Base-by-base conservation (phyloP, 192 early-diverging fungal species). In the Backusella sp. region DNA sequence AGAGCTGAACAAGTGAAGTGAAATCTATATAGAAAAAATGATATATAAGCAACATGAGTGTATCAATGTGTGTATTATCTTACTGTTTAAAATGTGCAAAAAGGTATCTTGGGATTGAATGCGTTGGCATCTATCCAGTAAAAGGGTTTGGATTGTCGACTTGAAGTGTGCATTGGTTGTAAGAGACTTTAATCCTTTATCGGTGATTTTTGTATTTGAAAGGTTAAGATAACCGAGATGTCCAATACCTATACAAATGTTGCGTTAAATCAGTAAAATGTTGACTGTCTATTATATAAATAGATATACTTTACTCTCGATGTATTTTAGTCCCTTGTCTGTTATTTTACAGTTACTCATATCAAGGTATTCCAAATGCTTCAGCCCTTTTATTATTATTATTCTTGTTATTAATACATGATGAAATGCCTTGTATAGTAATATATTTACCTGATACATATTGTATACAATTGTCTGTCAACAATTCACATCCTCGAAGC, bases 191-290 rank as follows among this genome's bases (percentile, higher is more conserved):
- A 90, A 44, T 8, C 88, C 89, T 36, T 15, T 62, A 19, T 86
- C 77, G 0, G 89, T 87, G 39, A 90, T 82, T 66, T 90, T 88
- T n/a, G 87, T 90, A 9, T 79, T 73, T 30, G 88, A 83, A 23
- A 90, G 62, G 42, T 84, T 75, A 6, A 84, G 44, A 30, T 80
- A 78, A 32, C 11, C 62, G 15, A 82, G 59, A 19, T 37, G 49
- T 8, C 79, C 72, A 11, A 81, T 53, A 34, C 70, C 83, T 85
- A 74, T n/a, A 21, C 3, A 49, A 59, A 46, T 9, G 17, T 17
- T 5, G n/a, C n/a, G 3, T 52, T 15, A 52, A 21, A 6, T 52
- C 19, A 17, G n/a, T 52, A 52, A 32, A 11, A 39, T 11, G 11
- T 39, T 39, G 37, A 39, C 6, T 39, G 3, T 39, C n/a, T 44